A percentile compares a stretch with the other conserved stretches of the same genome.
These are phyloP conservation scores for Podila minutissima DNA, from an alignment of 192 early-diverging fungal species.

Conservation along the genomic window DNA sequence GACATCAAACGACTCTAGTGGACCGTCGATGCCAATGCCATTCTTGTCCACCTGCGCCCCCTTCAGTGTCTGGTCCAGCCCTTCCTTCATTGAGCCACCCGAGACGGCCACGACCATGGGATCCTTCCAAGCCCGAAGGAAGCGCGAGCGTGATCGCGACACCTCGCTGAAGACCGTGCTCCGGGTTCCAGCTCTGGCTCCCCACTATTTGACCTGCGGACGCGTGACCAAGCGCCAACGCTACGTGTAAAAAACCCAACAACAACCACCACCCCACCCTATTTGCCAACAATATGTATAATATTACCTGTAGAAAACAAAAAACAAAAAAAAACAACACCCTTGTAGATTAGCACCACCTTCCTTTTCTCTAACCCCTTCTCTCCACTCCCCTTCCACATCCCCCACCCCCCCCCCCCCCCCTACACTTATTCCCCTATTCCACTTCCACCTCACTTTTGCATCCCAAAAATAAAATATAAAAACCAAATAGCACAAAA, in stretches of 20 bases:
- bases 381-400: neutral
- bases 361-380: slow-evolving; percentile 18
- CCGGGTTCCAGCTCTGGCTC: neutral
- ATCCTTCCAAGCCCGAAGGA: neutral
- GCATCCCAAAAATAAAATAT: too few species aligned
- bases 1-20: neutral
- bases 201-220: slow-evolving; percentile 10
- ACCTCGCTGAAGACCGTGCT: neutral
- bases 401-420: neutral
- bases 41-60: neutral
- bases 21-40: neutral
- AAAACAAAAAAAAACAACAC: neutral
- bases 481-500: too few species aligned
- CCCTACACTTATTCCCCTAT: neutral
- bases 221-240: slow-evolving; percentile 37
- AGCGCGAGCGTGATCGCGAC: slow-evolving; percentile 8
- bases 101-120: too few species aligned
- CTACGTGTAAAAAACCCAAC: neutral
- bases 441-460: neutral
- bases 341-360: neutral
- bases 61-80: neutral
- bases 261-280: too few species aligned
- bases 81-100: neutral
- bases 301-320: neutral
- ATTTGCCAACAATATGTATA: neutral